Conservation (phyloP, 495 filamentous ascomycete genomes). For the Letharia lupina region DNA sequence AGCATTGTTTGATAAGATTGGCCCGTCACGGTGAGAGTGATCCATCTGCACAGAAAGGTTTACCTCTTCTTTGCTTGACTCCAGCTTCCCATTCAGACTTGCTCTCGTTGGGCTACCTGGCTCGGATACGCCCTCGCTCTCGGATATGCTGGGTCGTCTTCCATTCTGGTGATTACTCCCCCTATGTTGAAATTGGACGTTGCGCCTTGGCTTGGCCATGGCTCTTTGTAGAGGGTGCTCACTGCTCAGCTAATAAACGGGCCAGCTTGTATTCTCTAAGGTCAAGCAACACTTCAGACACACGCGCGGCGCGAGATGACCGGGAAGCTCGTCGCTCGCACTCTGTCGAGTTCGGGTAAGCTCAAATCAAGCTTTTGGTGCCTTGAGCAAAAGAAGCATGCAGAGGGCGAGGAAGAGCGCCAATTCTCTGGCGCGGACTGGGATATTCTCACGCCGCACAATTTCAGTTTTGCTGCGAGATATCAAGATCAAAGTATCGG, state of each 20-base stretch:
- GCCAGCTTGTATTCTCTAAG: background rate
- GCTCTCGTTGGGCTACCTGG: slow-evolving; percentile 47
- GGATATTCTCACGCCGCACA: background rate
- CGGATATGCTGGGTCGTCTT: slow-evolving; percentile 66
- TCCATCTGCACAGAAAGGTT: slow-evolving; percentile 2
- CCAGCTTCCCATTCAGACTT: slow-evolving; percentile 36
- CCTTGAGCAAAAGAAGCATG: background rate
- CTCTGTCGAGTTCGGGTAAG: background rate
- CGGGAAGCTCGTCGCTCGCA: background rate
- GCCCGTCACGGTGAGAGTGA: background rate
- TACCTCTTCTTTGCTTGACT: slow-evolving; percentile 46
- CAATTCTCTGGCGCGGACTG: background rate
- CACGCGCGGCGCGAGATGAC: background rate
- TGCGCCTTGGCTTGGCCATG: slow-evolving; percentile 70
- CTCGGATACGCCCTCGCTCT: slow-evolving; percentile 68
- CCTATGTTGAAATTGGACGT: slow-evolving; percentile 74
- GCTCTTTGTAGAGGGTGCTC: slow-evolving; percentile 4
- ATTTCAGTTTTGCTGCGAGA: background rate
- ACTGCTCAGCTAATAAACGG: background rate
- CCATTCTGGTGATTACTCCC: slow-evolving; percentile 45
- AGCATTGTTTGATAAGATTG: slow-evolving; percentile 5
- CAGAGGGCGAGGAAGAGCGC: background rate
- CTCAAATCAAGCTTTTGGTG: background rate
- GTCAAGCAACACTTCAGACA: background rate
- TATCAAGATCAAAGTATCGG: background rate